phyloP scores from a whole-genome alignment of 2,329 filamentous ascomycete genomes.

The Aspergillus glaucus region DNA sequence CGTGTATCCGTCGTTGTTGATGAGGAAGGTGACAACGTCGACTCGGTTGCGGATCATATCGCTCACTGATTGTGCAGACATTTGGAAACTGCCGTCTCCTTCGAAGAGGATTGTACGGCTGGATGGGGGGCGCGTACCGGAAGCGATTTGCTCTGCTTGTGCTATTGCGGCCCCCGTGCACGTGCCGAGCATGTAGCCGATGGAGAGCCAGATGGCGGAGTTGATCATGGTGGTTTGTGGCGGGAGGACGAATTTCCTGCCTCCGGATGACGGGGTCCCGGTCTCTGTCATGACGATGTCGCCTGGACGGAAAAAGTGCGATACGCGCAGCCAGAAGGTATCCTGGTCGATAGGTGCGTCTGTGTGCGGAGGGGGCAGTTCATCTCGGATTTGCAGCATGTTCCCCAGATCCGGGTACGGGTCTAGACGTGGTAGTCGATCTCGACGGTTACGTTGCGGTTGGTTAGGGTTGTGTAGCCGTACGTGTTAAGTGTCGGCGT shows the following conservation, averaged over 20 bases:
- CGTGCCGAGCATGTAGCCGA: conserved; percentile 8
- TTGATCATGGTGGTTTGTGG: background rate
- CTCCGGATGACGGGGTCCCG: background rate
- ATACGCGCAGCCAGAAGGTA: too few species aligned
- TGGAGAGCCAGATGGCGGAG: conserved; percentile 2
- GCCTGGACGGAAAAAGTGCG: background rate
- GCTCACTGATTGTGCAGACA: conserved; percentile 8
- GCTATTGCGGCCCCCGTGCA: conserved; percentile 3
- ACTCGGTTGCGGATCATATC: conserved; percentile 5
- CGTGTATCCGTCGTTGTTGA: conserved; percentile 7
- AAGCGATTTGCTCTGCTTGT: background rate
- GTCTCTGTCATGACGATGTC: background rate
- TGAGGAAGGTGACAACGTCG: conserved; percentile 4
- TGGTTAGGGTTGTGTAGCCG: background rate
- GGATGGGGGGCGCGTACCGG: background rate
- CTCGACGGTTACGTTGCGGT: background rate
- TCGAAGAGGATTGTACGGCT: conserved; percentile 5
- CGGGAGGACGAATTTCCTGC: background rate
- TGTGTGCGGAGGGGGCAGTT: background rate
- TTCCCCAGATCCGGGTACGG: background rate
- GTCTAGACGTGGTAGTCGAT: background rate
- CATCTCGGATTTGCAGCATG: background rate
- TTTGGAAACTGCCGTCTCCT: conserved; percentile 12
- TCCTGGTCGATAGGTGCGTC: background rate
- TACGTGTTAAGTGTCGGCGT: conserved; percentile 5